A percentile compares a stretch with the other conserved stretches of the same genome.
These are phyloP conservation scores for Suhomyces maxii DNA, from an alignment of 1,139 yeast species.

Conservation along the genomic window DNA sequence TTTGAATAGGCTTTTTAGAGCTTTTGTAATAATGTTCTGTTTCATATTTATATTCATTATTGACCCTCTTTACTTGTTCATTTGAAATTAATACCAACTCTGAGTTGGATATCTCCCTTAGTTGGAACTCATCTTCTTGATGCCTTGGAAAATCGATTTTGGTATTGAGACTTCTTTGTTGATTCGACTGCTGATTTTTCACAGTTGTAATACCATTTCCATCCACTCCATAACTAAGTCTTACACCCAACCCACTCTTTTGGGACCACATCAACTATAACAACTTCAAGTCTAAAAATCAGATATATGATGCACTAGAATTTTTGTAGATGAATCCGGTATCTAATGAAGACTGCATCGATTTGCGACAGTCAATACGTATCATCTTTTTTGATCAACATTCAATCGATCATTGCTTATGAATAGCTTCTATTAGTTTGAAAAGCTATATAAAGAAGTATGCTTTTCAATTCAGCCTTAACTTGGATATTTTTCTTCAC, in stretches of 20 bases:
- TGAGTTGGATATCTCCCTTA: slow-evolving; percentile 21
- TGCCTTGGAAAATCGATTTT: slow-evolving; percentile 29
- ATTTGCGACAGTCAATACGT: too few species aligned
- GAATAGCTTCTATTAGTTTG: background rate
- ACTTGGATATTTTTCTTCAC: background rate
- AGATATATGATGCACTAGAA: background rate
- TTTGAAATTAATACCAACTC: slow-evolving; percentile 4
- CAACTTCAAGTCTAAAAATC: background rate
- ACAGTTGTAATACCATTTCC: slow-evolving; percentile 19
- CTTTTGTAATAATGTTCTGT: background rate
- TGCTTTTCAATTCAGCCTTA: background rate
- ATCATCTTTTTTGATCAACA: too few species aligned
- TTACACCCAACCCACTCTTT: slow-evolving; percentile 22
- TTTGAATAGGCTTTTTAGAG: background rate
- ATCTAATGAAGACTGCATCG: background rate
- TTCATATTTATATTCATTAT: slow-evolving; percentile 9
- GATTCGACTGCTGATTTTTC: background rate
- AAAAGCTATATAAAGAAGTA: background rate
- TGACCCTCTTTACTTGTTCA: slow-evolving; percentile 15
- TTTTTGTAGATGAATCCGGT: background rate
- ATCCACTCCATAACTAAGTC: slow-evolving; percentile 25
- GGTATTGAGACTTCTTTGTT: background rate
- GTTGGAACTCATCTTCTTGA: slow-evolving; percentile 18
- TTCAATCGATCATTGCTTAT: too few species aligned
- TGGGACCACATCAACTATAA: slow-evolving; percentile 25